Evolutionary conservation across 2,329 filamentous ascomycete genomes (phyloP), one percentile per base, ranked within the genome.

Genomic region (Hymenoscyphus salicellus): DNA sequence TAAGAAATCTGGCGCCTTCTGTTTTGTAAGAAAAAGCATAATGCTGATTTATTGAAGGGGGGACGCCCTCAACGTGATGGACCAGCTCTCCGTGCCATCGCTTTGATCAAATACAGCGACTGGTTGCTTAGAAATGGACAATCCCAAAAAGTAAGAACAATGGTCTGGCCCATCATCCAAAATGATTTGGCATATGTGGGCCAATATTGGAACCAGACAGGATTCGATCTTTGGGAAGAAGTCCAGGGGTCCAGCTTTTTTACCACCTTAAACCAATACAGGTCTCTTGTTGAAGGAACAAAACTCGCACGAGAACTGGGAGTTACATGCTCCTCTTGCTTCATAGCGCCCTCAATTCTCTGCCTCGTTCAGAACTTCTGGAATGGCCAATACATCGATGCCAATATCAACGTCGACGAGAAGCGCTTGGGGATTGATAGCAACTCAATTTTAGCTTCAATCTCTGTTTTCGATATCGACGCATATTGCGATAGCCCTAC

Each of bases 201-300:
- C 0, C 85, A 91, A 72, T 90, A 91, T 78, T 91, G 88, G 86
- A 85, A 83, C 65, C 76, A 80, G 67, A 82, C 81, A 5, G 81
- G 81, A 0, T 94, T 88, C 72, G 91, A 96, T 74, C 82, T 95
- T 5, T 95, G 92, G 92, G 91, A 96, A 74, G 91, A 95, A 75
- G 84, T 91, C 6, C 81, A 82, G n/a, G 89, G 90, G 58, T 88
- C 85, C 26, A 92, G 89, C 0, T 95, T 93, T 81, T 96, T 94
- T 77, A 94, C 91, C 1, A 78, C 87, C 41, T 85, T 87, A 3
- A 83, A 84, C 55, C 86, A 90, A 66, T 86, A 93, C 73, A 69
- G 72, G 36, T 80, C 86, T 32, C 78, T 89, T 10, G 79, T 86
- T 1, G 84, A 91, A 77, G 91, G 91, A 7, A 84, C 81, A 43